These are phyloP conservation scores for Pneumocystis jirovecii DNA, from an alignment of 1,139 yeast genomes.

Conservation along the genomic window DNA sequence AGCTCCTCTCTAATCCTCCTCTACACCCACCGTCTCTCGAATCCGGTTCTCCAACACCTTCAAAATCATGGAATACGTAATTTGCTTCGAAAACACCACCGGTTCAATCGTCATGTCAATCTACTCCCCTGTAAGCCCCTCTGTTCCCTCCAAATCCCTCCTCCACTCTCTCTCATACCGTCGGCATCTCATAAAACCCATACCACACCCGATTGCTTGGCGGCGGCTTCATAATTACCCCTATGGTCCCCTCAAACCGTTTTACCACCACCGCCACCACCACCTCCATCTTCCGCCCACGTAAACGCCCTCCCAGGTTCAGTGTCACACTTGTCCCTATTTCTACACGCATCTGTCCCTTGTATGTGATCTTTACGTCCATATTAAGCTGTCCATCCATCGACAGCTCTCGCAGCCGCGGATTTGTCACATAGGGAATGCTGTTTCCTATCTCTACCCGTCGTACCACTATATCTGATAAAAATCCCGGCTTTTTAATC, in stretches of 20 bases:
- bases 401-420: constrained; percentile 50
- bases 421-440: constrained; percentile 68
- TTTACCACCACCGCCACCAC: constrained; percentile 56
- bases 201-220: constrained; percentile 89
- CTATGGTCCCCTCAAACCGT: constrained; percentile 57
- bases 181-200: constrained; percentile 67
- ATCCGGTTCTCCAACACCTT: constrained; percentile 65
- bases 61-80: constrained; percentile 64
- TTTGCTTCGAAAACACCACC: constrained; percentile 65
- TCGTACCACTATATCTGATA: constrained; percentile 65
- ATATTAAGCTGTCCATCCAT: constrained; percentile 71
- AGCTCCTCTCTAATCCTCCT: too few species aligned
- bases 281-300: constrained; percentile 62
- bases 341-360: constrained; percentile 59
- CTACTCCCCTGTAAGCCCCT: too few species aligned
- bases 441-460: constrained; percentile 62
- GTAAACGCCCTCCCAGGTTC: constrained; percentile 60
- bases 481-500: constrained; percentile 71
- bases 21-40: constrained; percentile 41
- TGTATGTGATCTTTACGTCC: constrained; percentile 47
- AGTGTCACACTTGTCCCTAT: constrained; percentile 66
- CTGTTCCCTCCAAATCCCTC: too few species aligned
- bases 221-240: constrained; percentile 64
- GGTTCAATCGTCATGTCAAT: constrained; percentile 57
- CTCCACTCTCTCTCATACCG: not conserved